Evolutionary conservation across 768 basidiomycete species (phyloP).

Genomic region (Tephrocybe sp.): DNA sequence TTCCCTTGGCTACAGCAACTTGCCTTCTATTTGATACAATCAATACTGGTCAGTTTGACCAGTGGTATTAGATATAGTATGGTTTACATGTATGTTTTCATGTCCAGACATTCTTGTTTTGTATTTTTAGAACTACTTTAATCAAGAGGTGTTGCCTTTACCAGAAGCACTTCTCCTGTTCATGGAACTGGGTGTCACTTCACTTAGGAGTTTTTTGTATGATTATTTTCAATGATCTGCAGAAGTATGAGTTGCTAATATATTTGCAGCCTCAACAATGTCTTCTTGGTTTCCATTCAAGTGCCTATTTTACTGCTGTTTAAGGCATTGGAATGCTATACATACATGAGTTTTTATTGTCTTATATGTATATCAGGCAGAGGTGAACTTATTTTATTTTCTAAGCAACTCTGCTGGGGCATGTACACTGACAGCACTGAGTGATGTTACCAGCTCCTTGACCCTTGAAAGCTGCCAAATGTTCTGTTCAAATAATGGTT

Average conservation of each 20-base stretch:
- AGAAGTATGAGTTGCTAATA: background rate
- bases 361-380: no score
- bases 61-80: background rate
- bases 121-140: background rate
- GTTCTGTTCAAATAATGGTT: constrained; percentile 3
- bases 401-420: no score
- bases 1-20: background rate
- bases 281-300: constrained; percentile 3
- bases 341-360: constrained; percentile 1
- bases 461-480: constrained; percentile 10
- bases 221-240: background rate
- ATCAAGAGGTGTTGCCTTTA: background rate
- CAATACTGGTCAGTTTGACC: background rate
- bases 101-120: no score
- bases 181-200: background rate
- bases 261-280: background rate
- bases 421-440: no score
- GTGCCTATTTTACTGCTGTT: background rate
- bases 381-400: no score
- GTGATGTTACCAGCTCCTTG: no score
- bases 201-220: background rate
- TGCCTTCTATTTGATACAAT: background rate
- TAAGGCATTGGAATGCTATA: constrained; percentile 3
- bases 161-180: background rate
- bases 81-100: background rate